phyloP scores from a whole-genome alignment of 768 basidiomycete genomes.

The Lentinula lateritia region DNA sequence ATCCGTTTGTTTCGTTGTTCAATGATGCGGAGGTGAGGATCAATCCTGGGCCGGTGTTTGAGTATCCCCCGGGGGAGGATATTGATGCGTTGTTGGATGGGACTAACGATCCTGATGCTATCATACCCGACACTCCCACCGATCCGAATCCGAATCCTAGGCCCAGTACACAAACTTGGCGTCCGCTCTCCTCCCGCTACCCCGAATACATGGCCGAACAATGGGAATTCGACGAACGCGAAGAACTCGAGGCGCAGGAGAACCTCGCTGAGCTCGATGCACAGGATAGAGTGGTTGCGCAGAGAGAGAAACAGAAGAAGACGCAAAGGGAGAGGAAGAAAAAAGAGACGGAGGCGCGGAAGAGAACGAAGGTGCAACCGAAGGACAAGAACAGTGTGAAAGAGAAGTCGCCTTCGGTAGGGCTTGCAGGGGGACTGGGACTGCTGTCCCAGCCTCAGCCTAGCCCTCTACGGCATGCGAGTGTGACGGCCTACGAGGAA shows the following conservation, averaged over 20 bases:
- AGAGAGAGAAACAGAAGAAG: constrained; percentile 28
- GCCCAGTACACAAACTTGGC: constrained; percentile 50
- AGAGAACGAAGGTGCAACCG: constrained; percentile 34
- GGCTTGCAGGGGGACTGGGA: constrained; percentile 14
- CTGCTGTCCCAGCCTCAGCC: constrained; percentile 16
- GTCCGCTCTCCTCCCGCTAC: constrained; percentile 82
- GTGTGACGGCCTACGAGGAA: constrained; percentile 9
- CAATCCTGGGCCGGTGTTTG: constrained; percentile 88
- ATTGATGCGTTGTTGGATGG: constrained; percentile 56
- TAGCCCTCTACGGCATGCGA: constrained; percentile 18
- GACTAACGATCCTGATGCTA: too few relatives aligned
- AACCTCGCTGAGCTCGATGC: constrained; percentile 29
- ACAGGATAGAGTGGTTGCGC: constrained; percentile 11
- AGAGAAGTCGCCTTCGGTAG: constrained; percentile 17
- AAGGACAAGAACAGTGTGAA: constrained; percentile 12
- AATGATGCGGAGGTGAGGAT: constrained; percentile 80
- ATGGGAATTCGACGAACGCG: constrained; percentile 66
- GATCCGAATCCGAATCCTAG: constrained; percentile 14
- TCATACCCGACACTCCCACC: constrained; percentile 13
- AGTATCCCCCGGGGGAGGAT: constrained; percentile 72
- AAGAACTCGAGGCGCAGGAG: constrained; percentile 66
- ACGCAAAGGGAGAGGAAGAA: constrained; percentile 44
- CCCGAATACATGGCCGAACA: constrained; percentile 81
- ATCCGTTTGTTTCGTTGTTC: constrained; percentile 90
- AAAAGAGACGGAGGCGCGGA: constrained; percentile 47